phyloP scores from a whole-genome alignment of 2,329 filamentous ascomycete genomes.

The Aureobasidium sp. region DNA sequence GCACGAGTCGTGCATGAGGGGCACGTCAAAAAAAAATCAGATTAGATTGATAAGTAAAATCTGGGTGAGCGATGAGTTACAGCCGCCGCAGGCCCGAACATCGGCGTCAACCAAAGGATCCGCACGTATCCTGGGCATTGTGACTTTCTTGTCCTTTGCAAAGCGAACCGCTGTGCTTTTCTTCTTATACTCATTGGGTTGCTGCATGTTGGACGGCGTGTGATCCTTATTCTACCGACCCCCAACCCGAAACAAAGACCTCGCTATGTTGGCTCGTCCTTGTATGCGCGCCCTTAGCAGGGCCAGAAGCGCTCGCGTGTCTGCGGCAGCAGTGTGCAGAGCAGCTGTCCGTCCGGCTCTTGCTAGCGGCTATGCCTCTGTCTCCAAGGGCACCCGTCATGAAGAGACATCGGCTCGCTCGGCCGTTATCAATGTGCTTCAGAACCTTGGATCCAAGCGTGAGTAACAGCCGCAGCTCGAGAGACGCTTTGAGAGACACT shows the following conservation, averaged over 20 bases:
- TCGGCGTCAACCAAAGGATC: not conserved
- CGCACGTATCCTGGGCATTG: not conserved
- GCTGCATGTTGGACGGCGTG: constrained; percentile 9
- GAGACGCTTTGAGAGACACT: not conserved
- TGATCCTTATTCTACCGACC: not conserved
- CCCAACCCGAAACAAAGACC: not conserved
- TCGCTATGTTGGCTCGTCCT: constrained; percentile 11
- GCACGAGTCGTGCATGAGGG: not conserved
- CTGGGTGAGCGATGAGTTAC: not conserved
- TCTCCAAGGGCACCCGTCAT: constrained; percentile 24
- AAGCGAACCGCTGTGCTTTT: not conserved
- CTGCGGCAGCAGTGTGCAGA: not conserved
- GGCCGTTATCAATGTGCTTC: constrained; percentile 82
- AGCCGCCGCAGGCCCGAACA: not conserved
- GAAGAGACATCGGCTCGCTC: constrained; percentile 58
- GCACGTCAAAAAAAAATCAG: not conserved
- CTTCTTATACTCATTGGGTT: not conserved
- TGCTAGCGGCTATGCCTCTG: constrained; percentile 16
- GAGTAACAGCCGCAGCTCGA: constrained; percentile 26
- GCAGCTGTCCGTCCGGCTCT: constrained; percentile 8
- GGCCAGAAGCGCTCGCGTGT: constrained; percentile 1
- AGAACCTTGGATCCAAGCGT: constrained; percentile 90
- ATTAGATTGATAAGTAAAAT: constrained; percentile 3
- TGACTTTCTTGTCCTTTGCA: constrained; percentile 2
- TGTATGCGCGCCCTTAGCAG: constrained; percentile 6